A percentile compares a stretch with the other conserved stretches of the same genome.
Conservation (phyloP, 2,329 filamentous ascomycete species). For the Clonostachys chloroleuca region DNA sequence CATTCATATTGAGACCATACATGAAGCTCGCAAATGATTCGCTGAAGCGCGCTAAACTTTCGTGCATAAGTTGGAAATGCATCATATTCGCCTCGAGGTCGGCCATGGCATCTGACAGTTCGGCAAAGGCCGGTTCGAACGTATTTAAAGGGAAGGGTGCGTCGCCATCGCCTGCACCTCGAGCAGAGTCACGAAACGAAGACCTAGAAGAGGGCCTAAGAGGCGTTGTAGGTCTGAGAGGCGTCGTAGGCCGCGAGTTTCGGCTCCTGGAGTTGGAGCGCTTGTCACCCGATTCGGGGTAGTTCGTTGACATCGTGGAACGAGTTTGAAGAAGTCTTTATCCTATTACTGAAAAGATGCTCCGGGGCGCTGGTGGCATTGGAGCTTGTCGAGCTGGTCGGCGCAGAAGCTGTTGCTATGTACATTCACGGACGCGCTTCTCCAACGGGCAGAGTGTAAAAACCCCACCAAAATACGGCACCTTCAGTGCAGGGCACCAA, state of each 20-base stretch:
- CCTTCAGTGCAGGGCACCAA: too few species aligned
- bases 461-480: too few species aligned
- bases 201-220: conserved; percentile 86
- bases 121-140: conserved; percentile 87
- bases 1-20: conserved; percentile 98
- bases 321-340: too few species aligned
- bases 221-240: conserved; percentile 80
- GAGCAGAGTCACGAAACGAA: conserved; percentile 75
- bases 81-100: conserved; percentile 97
- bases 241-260: conserved; percentile 80
- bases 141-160: conserved; percentile 68
- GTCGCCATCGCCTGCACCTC: conserved; percentile 43
- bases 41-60: conserved; percentile 86
- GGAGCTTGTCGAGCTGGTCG: too few species aligned
- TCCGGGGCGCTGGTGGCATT: too few species aligned
- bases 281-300: conserved; percentile 13
- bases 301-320: conserved; percentile 16
- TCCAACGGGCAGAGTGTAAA: too few species aligned
- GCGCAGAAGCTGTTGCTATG: too few species aligned
- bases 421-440: too few species aligned
- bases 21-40: conserved; percentile 95
- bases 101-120: conserved; percentile 89
- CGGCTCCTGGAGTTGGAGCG: conserved; percentile 58
- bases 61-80: conserved; percentile 95
- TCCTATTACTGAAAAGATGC: too few species aligned